Evolutionary conservation across 1,284 basidiomycete genomes (phyloP).

Genomic region (Takashimella tepidaria): DNA sequence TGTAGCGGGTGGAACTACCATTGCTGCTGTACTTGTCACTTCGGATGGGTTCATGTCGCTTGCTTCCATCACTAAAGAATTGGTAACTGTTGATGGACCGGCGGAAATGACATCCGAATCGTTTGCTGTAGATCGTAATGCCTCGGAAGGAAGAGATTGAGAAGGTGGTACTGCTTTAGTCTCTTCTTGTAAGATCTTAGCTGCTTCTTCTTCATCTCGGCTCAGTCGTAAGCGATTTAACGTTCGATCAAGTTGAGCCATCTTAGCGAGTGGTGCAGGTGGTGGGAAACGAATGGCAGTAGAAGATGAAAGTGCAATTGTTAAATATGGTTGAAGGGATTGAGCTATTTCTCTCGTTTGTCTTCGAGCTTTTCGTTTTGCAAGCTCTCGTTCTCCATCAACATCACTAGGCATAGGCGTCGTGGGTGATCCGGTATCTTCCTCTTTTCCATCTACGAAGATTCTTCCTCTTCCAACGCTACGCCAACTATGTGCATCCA

Average conservation of each 20-base stretch:
- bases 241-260: conserved; percentile 78
- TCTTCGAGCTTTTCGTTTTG: conserved; percentile 53
- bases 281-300: conserved; percentile 84
- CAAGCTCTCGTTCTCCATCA: conserved; percentile 54
- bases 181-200: conserved; percentile 73
- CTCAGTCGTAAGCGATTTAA: conserved; percentile 61
- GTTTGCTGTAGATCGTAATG: conserved; percentile 6
- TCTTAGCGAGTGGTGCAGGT: conserved; percentile 74
- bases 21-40: conserved; percentile 15
- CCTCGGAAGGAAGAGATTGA: no score
- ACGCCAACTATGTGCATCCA: background rate
- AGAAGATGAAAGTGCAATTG: conserved; percentile 83
- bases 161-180: no score
- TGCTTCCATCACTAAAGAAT: conserved; percentile 11
- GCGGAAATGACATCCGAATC: conserved; percentile 9
- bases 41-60: conserved; percentile 11
- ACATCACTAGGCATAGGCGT: background rate
- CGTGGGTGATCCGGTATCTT: background rate
- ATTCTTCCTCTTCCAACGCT: no score
- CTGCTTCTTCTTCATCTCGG: conserved; percentile 67
- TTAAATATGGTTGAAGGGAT: conserved; percentile 72
- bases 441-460: background rate
- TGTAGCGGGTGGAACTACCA: conserved; percentile 13
- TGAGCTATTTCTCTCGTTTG: conserved; percentile 55
- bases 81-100: background rate